These are phyloP conservation scores for Globisporangium splendens DNA, from an alignment of 352 stramenopile genomes.

Conservation along the genomic window DNA sequence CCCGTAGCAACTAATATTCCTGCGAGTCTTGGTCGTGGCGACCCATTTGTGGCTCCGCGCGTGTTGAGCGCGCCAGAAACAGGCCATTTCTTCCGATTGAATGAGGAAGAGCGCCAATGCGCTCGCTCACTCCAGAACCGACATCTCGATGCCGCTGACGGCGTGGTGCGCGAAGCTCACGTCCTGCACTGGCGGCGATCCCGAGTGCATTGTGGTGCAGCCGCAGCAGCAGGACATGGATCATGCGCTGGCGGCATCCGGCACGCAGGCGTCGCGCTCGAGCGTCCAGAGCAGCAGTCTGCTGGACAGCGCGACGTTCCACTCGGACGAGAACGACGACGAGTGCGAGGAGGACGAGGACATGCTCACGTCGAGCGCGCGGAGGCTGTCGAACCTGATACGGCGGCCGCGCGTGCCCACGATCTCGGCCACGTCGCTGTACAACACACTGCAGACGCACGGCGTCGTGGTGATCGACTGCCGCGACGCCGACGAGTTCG, in stretches of 20 bases:
- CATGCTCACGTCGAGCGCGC: slow-evolving; percentile 14
- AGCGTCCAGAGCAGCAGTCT: too few relatives aligned
- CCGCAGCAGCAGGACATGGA: slow-evolving; percentile 5
- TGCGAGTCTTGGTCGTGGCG: neutral
- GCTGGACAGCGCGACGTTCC: too few relatives aligned
- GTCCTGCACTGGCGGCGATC: slow-evolving; percentile 7
- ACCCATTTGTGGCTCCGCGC: slow-evolving; percentile 6
- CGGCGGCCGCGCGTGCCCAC: slow-evolving; percentile 39
- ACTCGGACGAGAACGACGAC: neutral
- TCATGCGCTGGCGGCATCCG: neutral
- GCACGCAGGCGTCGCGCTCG: neutral
- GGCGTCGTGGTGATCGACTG: slow-evolving; percentile 69
- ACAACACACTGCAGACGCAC: slow-evolving; percentile 67
- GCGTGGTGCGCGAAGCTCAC: slow-evolving; percentile 17
- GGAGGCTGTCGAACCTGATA: slow-evolving; percentile 22
- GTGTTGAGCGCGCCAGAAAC: slow-evolving; percentile 6
- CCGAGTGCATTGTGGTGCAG: neutral
- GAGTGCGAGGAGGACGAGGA: neutral
- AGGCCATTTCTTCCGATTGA: slow-evolving; percentile 3
- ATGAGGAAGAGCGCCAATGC: neutral
- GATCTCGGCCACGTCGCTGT: slow-evolving; percentile 66
- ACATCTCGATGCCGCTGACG: slow-evolving; percentile 9
- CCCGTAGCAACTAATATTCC: neutral
- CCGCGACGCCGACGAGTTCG: slow-evolving; percentile 47
- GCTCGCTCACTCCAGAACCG: neutral